Percentiles rank a stretch among this genome's conserved stretches.
These are phyloP conservation scores for Vigna mungo DNA, from an alignment of 306 rosid genomes.

Conservation along the genomic window DNA sequence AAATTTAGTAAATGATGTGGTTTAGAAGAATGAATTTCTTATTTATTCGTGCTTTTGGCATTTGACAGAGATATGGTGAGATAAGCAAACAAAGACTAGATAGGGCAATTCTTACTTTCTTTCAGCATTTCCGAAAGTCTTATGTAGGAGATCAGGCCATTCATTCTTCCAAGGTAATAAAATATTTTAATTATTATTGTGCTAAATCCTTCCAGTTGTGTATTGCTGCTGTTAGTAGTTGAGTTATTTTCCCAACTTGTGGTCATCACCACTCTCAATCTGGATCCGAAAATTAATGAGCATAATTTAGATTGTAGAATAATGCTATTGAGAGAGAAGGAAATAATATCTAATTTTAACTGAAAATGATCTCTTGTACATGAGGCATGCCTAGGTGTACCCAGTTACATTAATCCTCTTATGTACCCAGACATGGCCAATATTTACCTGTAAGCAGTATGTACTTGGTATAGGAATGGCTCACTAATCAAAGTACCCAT, in stretches of 20 bases:
- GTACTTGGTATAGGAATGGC: background rate
- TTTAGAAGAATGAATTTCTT: constrained; percentile 36
- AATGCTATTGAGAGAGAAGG: background rate
- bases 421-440: background rate
- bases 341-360: background rate
- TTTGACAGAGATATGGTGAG: constrained; percentile 86
- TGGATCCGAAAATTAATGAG: background rate
- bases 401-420: background rate
- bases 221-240: background rate
- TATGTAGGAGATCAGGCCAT: constrained; percentile 99
- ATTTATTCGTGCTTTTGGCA: constrained; percentile 42
- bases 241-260: background rate
- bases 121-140: constrained; percentile 94
- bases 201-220: constrained; percentile 3
- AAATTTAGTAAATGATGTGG: constrained; percentile 6
- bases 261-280: constrained; percentile 1
- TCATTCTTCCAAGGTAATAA: constrained; percentile 97
- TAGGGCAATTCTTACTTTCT: constrained; percentile 96
- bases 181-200: constrained; percentile 23
- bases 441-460: background rate
- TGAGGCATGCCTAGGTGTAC: background rate
- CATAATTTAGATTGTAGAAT: background rate
- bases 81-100: constrained; percentile 96
- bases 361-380: background rate
- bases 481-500: background rate